Evolutionary conservation across 306 rosid species (phyloP).

Genomic region (Lagenaria siceraria): DNA sequence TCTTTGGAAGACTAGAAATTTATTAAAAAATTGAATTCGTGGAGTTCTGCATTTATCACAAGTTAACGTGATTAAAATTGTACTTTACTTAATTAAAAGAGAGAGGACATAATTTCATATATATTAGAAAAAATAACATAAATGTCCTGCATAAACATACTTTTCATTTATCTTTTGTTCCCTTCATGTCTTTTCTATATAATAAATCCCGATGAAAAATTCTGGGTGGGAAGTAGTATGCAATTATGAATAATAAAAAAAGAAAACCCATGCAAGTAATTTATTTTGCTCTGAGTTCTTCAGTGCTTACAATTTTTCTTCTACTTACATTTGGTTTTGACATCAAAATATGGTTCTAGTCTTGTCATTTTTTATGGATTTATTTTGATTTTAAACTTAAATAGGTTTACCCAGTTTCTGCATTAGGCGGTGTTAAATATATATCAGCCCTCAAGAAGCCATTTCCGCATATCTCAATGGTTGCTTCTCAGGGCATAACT

Average conservation of each 20-base stretch:
- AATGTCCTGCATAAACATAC: background rate
- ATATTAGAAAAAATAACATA: background rate
- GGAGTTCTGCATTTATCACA: background rate
- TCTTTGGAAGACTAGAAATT: background rate
- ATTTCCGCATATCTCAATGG: slow-evolving; percentile 62
- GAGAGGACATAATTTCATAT: background rate
- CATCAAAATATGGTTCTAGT: background rate
- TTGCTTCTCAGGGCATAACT: slow-evolving; percentile 88
- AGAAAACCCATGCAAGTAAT: background rate
- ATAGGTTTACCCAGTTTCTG: slow-evolving; percentile 88
- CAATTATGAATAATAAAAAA: background rate
- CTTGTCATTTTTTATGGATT: background rate
- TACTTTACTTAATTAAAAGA: background rate
- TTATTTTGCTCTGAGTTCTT: background rate
- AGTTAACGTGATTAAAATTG: background rate
- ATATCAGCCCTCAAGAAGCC: slow-evolving; percentile 75
- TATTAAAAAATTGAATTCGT: background rate
- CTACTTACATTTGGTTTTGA: background rate
- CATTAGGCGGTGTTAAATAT: slow-evolving; percentile 60
- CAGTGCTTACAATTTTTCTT: background rate
- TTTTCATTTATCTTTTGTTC: background rate
- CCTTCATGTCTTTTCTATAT: background rate
- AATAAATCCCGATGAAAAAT: background rate
- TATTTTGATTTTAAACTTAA: slow-evolving; percentile 14
- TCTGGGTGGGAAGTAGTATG: background rate